A percentile compares a stretch with the other conserved stretches of the same genome.
Conservation (phyloP, 768 basidiomycete genomes). For the Hygrocybe coccinea region DNA sequence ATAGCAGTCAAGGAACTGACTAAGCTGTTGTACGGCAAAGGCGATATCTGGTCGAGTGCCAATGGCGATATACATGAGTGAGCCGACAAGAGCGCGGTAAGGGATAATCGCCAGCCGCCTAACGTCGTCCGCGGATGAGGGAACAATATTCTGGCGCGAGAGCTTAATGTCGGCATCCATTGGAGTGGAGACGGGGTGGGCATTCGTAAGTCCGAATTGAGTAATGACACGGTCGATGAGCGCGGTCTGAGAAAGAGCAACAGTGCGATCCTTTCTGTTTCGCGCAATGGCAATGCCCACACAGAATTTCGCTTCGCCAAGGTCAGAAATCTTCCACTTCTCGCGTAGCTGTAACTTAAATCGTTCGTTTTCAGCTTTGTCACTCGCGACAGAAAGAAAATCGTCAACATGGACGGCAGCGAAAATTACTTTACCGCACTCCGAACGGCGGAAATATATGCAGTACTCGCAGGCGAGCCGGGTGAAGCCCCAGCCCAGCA, state of each 20-base stretch:
- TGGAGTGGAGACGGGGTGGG: neutral
- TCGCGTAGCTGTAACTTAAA: constrained; percentile 27
- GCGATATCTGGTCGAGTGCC: constrained; percentile 24
- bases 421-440: constrained; percentile 19
- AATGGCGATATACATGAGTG: constrained; percentile 18
- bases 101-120: neutral
- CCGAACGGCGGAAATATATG: constrained; percentile 30
- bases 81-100: constrained; percentile 13
- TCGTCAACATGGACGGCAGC: constrained; percentile 35
- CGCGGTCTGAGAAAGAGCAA: constrained; percentile 22
- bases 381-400: constrained; percentile 19
- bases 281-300: constrained; percentile 37
- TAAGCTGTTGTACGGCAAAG: constrained; percentile 22
- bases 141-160: no score
- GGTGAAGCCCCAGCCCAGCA: constrained; percentile 31
- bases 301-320: constrained; percentile 27
- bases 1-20: constrained; percentile 28
- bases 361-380: constrained; percentile 6
- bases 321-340: constrained; percentile 32
- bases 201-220: neutral
- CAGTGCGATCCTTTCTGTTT: constrained; percentile 15
- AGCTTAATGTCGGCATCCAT: neutral
- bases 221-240: constrained; percentile 21
- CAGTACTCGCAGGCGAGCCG: constrained; percentile 29
- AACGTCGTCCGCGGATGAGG: no score